Base-by-base conservation (phyloP, 352 stramenopile genomes). In the Phytopythium ostracodes region DNA sequence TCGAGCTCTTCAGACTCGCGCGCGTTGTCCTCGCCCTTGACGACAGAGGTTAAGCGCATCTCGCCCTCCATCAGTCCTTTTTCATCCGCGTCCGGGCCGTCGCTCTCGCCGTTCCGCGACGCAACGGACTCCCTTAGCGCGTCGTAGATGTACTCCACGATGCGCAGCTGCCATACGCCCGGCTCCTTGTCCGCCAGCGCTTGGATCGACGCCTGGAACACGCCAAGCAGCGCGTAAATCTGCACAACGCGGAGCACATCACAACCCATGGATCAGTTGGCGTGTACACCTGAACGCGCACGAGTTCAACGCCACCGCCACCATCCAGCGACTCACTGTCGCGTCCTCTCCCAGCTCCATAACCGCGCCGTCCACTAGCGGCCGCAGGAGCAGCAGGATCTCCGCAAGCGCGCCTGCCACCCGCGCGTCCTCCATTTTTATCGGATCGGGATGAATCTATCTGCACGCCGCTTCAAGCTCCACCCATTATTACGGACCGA, bases 111-210 rank as follows among this genome's bases (percentile, higher is more conserved):
- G 27, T 20, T 27, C 27, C 15, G 36, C 14, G 12, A 17, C 17
- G 42, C 57, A 9, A 70, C 25, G 4, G 61, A 66, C 17, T 60
- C 22, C 35, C 74, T 64, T 1, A 76, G 22, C 10, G 67, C 59
- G 3, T 63, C 22, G 12, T 67, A 66, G 20, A 91, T 77, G 36
- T 60, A 71, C 36, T 84, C 35, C 18, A 81, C 71, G 31, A 87
- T 52, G 15, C 67, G 66, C 29, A 88, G 60, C 56, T 88, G 66
- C 81, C 81, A 90, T 49, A 88, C 86, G 0, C 63, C 65, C 25
- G 78, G 75, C 55, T 90, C 81, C 7, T 73, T 61, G 0, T 49
- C 22, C 15, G 74, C 59, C 4, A 87, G 52, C 27, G 53, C 57
- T 36, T 74, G 20, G 15, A 88, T 50, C 1, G 59, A 73, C 3